Base-by-base conservation (phyloP, 352 stramenopile genomes). In the Globisporangium splendens region DNA sequence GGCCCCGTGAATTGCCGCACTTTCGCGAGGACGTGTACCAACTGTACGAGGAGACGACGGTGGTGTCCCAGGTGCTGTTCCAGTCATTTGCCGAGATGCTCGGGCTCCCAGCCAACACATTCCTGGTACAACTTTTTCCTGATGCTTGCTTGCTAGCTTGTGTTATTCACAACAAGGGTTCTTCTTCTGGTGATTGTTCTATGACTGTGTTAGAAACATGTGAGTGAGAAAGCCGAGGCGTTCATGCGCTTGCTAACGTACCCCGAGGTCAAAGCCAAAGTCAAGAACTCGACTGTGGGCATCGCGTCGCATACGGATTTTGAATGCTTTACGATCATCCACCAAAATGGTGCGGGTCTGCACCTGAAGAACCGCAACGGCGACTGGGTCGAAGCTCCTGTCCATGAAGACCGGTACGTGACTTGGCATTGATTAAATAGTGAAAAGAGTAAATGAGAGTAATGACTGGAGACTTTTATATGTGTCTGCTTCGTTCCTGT, bases 281-380 rank as follows among this genome's bases (percentile, higher is more conserved):
- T 73, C n/a, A 75, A 86, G 55, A 83, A 84, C 56, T 78, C 76
- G 41, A 86, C 72, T 1, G 79, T 94, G 11, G 84, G 84, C 28
- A 92, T 94, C 62, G 76, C 82, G 4, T 89, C 82, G 18, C 84
- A 94, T 64, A 94, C 84, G 38, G 84, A 92, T 54, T 92, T 92
- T 56, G 84, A 94, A 66, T 90, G 77, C 54, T 92, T 94, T 46
- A 94, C 82, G 22, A 81, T 92, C 56, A 91, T 94, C 60, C 84
- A 94, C 54, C 84, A 94, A 58, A 93, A 91, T 49, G 83, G 75
- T 35, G 63, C 77, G 39, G 84, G 84, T 0, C 53, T 94, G 56
- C 82, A 94, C 56, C 56, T 94, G 61, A 49, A 74, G 20, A 81
- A 78, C 46, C 80, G 78, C 49, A 67, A 75, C 20, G 79, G 79